These are phyloP conservation scores for Russula sp. DNA, from an alignment of 768 basidiomycete species.

Conservation along the genomic window DNA sequence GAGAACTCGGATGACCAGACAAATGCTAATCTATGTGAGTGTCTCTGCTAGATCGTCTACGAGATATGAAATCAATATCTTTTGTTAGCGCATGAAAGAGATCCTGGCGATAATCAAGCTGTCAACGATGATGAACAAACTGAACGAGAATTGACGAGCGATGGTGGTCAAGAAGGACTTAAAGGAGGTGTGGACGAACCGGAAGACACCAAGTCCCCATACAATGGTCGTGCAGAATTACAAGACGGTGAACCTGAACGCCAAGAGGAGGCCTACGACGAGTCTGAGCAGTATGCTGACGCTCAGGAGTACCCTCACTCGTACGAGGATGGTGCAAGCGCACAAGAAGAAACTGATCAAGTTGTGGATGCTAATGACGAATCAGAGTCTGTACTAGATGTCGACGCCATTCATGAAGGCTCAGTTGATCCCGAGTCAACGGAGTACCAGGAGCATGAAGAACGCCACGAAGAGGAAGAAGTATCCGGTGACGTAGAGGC, in stretches of 20 bases:
- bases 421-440: slow-evolving; percentile 2
- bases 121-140: not conserved
- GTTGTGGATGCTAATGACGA: slow-evolving; percentile 12
- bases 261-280: slow-evolving; percentile 6
- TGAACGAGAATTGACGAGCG: not conserved
- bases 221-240: not conserved
- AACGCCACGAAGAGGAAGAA: slow-evolving; percentile 1
- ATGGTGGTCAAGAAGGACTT: not conserved
- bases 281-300: slow-evolving; percentile 13
- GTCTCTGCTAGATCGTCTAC: not conserved
- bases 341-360: slow-evolving; percentile 14
- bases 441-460: not conserved
- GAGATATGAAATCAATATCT: not conserved
- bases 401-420: slow-evolving; percentile 5
- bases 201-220: not conserved
- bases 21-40: slow-evolving; percentile 1
- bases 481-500: slow-evolving; percentile 6
- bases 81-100: not conserved
- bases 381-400: slow-evolving; percentile 10
- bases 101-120: not conserved
- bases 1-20: slow-evolving; percentile 1
- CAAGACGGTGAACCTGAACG: not conserved
- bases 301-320: slow-evolving; percentile 8
- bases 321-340: not conserved
- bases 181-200: slow-evolving; percentile 3